These are phyloP conservation scores for Fusarium proliferatum DNA, from an alignment of 2,329 filamentous ascomycete genomes.

Conservation along the genomic window DNA sequence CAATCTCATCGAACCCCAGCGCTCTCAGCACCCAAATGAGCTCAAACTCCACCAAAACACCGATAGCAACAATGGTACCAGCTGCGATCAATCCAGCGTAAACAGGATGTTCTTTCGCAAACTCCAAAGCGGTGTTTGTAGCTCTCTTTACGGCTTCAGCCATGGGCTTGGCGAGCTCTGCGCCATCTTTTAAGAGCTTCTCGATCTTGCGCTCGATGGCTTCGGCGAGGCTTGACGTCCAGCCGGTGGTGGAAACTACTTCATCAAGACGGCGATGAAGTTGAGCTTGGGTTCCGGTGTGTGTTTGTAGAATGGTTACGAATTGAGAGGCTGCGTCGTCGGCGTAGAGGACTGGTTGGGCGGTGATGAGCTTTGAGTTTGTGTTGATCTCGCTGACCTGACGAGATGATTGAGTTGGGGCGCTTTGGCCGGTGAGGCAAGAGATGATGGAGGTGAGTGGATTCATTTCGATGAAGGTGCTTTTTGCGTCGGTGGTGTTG, in stretches of 20 bases:
- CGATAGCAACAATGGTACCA: constrained; percentile 32
- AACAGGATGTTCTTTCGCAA: constrained; percentile 33
- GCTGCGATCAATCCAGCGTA: constrained; percentile 35
- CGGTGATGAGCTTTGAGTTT: background rate
- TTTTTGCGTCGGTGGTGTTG: fast-evolving
- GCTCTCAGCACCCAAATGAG: constrained; percentile 37
- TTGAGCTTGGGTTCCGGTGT: background rate
- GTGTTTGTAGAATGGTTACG: constrained; percentile 11
- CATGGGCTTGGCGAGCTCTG: constrained; percentile 18
- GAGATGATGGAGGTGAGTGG: background rate
- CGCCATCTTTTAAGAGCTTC: constrained; percentile 21
- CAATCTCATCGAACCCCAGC: constrained; percentile 34
- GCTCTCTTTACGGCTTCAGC: constrained; percentile 25
- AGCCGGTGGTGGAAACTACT: constrained; percentile 21
- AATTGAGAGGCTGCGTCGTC: constrained; percentile 31
- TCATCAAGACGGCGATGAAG: constrained; percentile 16
- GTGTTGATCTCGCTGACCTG: background rate
- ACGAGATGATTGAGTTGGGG: fast-evolving
- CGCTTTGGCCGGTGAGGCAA: background rate
- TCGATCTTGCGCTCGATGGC: constrained; percentile 30
- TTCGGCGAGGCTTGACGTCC: constrained; percentile 34
- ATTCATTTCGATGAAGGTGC: background rate
- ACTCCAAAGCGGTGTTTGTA: constrained; percentile 11
- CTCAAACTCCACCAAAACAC: constrained; percentile 29
- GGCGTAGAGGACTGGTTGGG: constrained; percentile 1